Percentiles rank a stretch among this genome's conserved stretches.
These are phyloP conservation scores for Lyophyllum semitale DNA, from an alignment of 768 basidiomycete species.

Conservation along the genomic window DNA sequence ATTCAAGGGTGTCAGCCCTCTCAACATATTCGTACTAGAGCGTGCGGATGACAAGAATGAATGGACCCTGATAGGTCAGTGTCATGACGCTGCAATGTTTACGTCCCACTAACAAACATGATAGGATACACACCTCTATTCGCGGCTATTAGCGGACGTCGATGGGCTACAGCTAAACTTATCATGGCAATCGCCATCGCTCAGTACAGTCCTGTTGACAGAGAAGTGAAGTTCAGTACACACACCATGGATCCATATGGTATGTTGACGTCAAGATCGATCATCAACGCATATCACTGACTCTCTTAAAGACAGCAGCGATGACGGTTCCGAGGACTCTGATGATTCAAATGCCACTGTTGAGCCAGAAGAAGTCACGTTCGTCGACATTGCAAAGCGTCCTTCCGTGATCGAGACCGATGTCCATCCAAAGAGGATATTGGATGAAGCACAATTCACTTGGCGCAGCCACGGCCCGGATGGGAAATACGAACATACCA, in stretches of 20 bases:
- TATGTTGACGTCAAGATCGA: slow-evolving; percentile 14
- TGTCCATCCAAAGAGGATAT: slow-evolving; percentile 37
- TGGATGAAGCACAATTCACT: slow-evolving; percentile 20
- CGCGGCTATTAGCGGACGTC: slow-evolving; percentile 48
- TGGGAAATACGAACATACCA: not conserved
- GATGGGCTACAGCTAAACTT: slow-evolving; percentile 60
- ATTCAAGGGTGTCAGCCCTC: slow-evolving; percentile 26
- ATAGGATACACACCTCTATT: slow-evolving; percentile 53
- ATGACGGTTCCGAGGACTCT: slow-evolving; percentile 43
- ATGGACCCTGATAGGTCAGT: slow-evolving; percentile 24
- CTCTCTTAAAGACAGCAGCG: slow-evolving; percentile 5
- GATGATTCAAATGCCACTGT: slow-evolving; percentile 41
- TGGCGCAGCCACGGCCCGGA: slow-evolving; percentile 3
- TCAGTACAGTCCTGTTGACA: slow-evolving; percentile 47
- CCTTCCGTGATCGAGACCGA: slow-evolving; percentile 44
- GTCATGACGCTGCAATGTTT: not conserved
- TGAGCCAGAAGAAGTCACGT: slow-evolving; percentile 39
- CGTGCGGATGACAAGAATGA: slow-evolving; percentile 18
- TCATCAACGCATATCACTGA: not conserved
- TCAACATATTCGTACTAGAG: slow-evolving; percentile 49
- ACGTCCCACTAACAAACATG: not conserved
- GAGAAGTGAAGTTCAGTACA: slow-evolving; percentile 35
- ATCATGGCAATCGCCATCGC: slow-evolving; percentile 58
- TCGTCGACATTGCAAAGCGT: slow-evolving; percentile 55
- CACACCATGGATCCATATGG: slow-evolving; percentile 33